Percentiles rank a stretch among this genome's conserved stretches.
Evolutionary conservation across 345 rosid species (phyloP).

Genomic region (Trapa bicornis): DNA sequence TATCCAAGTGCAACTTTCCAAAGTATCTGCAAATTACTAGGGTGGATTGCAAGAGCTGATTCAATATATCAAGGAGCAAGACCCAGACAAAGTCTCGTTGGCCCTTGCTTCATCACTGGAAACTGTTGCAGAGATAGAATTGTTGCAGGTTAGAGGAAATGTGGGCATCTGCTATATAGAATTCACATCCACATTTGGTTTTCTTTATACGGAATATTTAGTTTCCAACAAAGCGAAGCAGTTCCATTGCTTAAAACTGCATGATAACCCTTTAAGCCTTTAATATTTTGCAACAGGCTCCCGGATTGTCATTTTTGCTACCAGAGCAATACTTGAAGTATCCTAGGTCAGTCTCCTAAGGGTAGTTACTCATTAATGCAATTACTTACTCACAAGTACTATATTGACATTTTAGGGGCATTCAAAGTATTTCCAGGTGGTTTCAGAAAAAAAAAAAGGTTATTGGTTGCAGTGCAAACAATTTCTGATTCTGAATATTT

Average conservation of each 20-base stretch:
- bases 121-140: slow-evolving; percentile 72
- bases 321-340: slow-evolving; percentile 72
- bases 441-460: background rate
- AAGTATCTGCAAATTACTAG: slow-evolving; percentile 24
- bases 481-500: background rate
- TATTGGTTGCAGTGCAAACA: background rate
- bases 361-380: background rate
- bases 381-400: background rate
- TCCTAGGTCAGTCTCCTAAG: slow-evolving; percentile 50
- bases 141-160: slow-evolving; percentile 53
- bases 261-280: slow-evolving; percentile 5
- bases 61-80: slow-evolving; percentile 62
- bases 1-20: background rate
- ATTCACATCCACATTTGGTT: background rate
- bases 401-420: background rate
- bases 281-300: slow-evolving; percentile 53
- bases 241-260: background rate
- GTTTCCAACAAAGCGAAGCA: background rate
- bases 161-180: background rate
- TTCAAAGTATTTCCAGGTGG: background rate
- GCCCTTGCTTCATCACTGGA: slow-evolving; percentile 76
- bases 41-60: slow-evolving; percentile 77
- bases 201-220: background rate
- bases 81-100: slow-evolving; percentile 81
- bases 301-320: slow-evolving; percentile 85